Conservation (phyloP, 129 eudicot species). For the Mikania micrantha region DNA sequence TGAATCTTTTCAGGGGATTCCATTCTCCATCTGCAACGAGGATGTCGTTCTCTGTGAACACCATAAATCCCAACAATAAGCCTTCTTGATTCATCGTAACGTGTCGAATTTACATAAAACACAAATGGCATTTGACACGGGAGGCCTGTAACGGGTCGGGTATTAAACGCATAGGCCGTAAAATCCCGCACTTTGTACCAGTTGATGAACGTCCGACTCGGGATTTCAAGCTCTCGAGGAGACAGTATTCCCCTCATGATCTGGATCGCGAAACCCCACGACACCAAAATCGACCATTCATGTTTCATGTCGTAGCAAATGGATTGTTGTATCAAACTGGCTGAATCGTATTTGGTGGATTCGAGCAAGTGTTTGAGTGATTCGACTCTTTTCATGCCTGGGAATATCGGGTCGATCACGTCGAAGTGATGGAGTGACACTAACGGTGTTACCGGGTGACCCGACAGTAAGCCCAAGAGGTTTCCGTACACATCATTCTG, state of each 20-base stretch:
- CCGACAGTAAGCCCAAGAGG: slow-evolving; percentile 62
- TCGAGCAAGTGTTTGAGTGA: slow-evolving; percentile 39
- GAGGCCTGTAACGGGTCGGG: slow-evolving; percentile 52
- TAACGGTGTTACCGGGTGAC: slow-evolving; percentile 75
- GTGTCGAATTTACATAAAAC: slow-evolving; percentile 41
- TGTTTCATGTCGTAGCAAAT: slow-evolving; percentile 55
- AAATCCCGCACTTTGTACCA: slow-evolving; percentile 77
- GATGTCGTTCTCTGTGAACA: slow-evolving; percentile 36
- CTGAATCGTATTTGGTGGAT: slow-evolving; percentile 46
- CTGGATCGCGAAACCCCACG: slow-evolving; percentile 81
- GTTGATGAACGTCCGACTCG: slow-evolving; percentile 60
- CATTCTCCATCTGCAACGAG: slow-evolving; percentile 50
- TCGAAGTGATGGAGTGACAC: slow-evolving; percentile 85
- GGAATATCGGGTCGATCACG: slow-evolving; percentile 72
- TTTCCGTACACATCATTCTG: slow-evolving; percentile 84
- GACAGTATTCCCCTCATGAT: slow-evolving; percentile 57
- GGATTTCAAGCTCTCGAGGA: slow-evolving; percentile 70
- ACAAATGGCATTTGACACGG: slow-evolving; percentile 69
- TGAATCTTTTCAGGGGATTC: slow-evolving; percentile 55
- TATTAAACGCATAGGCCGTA: slow-evolving; percentile 74
- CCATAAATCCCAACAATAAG: slow-evolving; percentile 50
- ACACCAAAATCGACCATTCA: slow-evolving; percentile 59
- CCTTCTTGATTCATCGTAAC: slow-evolving; percentile 35
- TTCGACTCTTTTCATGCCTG: slow-evolving; percentile 44
- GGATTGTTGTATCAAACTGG: slow-evolving; percentile 73